phyloP scores from a whole-genome alignment of 2,329 filamentous ascomycete species.

The Thielaviopsis ethacetica region DNA sequence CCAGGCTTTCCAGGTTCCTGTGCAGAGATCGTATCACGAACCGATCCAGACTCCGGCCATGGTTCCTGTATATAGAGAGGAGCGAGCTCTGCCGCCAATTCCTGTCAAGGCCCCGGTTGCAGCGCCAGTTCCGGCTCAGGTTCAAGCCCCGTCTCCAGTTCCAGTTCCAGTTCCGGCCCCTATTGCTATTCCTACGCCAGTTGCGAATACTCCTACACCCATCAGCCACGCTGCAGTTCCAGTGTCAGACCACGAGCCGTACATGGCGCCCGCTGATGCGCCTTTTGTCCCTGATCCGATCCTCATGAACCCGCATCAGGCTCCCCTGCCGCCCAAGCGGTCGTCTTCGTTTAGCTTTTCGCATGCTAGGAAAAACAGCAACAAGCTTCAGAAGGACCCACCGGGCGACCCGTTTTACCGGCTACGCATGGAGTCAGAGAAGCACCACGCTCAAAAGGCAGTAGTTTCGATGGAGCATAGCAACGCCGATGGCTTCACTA shows the following conservation, averaged over 20 bases:
- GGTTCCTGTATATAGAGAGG: background rate
- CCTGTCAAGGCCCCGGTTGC: background rate
- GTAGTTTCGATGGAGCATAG: conserved; percentile 1
- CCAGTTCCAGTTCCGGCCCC: background rate
- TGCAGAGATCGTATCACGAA: background rate
- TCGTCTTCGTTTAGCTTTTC: conserved; percentile 20
- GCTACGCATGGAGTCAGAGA: conserved; percentile 27
- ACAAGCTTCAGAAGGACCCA: conserved; percentile 41
- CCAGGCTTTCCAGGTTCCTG: background rate
- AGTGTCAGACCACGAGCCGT: conserved; percentile 15
- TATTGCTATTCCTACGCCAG: background rate
- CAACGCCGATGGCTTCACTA: background rate
- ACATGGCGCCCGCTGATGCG: conserved; percentile 1
- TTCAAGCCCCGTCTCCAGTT: background rate
- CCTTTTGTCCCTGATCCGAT: conserved; percentile 11
- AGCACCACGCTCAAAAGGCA: conserved; percentile 14
- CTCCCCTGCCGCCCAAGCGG: conserved; percentile 17
- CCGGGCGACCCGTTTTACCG: conserved; percentile 34
- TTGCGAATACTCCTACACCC: conserved; percentile 14
- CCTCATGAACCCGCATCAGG: conserved; percentile 14
- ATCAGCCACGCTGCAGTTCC: conserved; percentile 11
- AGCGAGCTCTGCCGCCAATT: background rate
- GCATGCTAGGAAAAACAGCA: conserved; percentile 33
- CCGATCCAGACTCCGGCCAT: background rate
- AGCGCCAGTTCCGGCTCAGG: background rate